A percentile compares a stretch with the other conserved stretches of the same genome.
These are phyloP conservation scores for Sclerotinia nivalis DNA, from an alignment of 2,329 filamentous ascomycete species.

Conservation along the genomic window DNA sequence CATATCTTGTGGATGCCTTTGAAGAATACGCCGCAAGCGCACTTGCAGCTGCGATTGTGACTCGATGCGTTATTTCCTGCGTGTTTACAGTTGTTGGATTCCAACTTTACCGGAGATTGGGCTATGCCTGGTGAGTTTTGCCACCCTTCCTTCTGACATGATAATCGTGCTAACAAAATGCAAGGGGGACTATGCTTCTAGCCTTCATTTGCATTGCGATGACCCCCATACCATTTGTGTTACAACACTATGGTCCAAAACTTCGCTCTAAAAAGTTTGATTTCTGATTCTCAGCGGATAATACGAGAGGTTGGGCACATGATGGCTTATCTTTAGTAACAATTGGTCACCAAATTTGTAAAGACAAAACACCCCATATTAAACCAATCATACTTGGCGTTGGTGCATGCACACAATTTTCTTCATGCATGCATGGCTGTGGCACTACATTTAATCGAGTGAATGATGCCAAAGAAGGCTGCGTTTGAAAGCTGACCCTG, in stretches of 20 bases:
- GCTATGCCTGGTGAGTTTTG: background rate
- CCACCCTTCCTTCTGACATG: background rate
- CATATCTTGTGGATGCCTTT: slow-evolving; percentile 2
- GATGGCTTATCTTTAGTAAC: background rate
- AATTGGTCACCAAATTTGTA: background rate
- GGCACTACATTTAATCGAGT: no score
- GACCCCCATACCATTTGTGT: background rate
- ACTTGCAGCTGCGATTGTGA: background rate
- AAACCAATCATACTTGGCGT: no score
- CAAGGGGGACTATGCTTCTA: background rate
- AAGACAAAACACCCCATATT: no score
- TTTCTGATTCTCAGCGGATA: background rate
- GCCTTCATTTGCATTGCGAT: background rate
- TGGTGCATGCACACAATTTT: no score
- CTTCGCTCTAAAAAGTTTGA: background rate
- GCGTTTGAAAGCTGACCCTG: no score
- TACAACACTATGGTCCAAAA: background rate
- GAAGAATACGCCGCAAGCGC: background rate
- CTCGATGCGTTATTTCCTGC: background rate
- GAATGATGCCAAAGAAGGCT: no score
- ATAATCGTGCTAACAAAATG: background rate
- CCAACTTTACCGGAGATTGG: background rate
- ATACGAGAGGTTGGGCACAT: no score
- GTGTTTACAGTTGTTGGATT: background rate
- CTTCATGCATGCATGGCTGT: no score